These are phyloP conservation scores for Ustilago lituana DNA, from an alignment of 1,284 basidiomycete species.

Conservation along the genomic window DNA sequence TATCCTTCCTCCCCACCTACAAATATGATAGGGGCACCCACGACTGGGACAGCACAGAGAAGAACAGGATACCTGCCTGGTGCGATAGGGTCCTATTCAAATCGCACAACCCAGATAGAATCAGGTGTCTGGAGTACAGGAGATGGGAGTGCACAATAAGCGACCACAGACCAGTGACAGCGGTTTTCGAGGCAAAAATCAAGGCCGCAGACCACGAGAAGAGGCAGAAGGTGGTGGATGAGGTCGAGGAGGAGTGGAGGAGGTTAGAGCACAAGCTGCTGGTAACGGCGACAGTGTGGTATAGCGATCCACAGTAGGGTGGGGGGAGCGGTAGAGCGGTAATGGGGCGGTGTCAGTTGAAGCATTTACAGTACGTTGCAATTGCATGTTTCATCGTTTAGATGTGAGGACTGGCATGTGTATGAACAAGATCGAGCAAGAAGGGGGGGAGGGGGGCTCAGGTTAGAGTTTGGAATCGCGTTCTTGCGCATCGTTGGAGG, in stretches of 20 bases:
- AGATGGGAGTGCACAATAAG: constrained; percentile 65
- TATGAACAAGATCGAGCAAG: no score
- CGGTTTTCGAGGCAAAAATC: constrained; percentile 41
- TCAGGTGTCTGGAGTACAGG: constrained; percentile 56
- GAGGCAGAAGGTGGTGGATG: constrained; percentile 17
- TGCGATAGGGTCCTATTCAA: constrained; percentile 89
- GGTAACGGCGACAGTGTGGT: constrained; percentile 5
- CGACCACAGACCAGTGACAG: constrained; percentile 66
- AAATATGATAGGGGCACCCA: constrained; percentile 83
- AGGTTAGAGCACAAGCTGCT: constrained; percentile 21
- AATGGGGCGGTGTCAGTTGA: no score
- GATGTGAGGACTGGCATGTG: no score
- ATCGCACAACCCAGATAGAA: constrained; percentile 75
- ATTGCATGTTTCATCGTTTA: no score
- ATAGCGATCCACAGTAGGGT: constrained; percentile 27
- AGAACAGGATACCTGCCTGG: constrained; percentile 89
- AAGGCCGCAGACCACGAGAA: constrained; percentile 34
- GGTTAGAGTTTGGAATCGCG: constrained; percentile 18
- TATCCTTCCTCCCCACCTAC: constrained; percentile 78
- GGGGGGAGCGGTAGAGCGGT: no score
- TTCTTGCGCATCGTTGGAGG: not conserved
- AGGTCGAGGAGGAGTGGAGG: constrained; percentile 20
- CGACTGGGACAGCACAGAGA: constrained; percentile 87
- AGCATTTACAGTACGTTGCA: no score
- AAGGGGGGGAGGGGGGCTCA: not conserved